Evolutionary conservation across 768 basidiomycete genomes (phyloP), one percentile per base, ranked within the genome.

Genomic region (Rhodocollybia butyracea): DNA sequence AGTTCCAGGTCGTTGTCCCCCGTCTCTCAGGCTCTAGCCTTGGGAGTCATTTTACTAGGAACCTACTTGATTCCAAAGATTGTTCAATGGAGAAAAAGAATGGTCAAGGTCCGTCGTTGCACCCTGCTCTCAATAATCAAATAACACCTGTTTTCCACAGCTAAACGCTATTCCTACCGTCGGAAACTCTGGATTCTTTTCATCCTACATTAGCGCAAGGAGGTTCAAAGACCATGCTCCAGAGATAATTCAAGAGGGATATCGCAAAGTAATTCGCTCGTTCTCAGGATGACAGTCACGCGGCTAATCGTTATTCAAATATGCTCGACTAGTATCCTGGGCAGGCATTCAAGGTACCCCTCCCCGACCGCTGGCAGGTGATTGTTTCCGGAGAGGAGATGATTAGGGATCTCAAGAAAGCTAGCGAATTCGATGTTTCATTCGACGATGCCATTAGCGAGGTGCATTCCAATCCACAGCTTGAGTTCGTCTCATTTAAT

Each of bases 331-430:
- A 59, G 58, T 51, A 43, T 32, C 30, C 24, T 22, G 56, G 47
- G 17, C 31, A 36, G 19, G 59, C 45, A 27, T 69, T 66, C 58
- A 63, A 62, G 32, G 42, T 67, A 27, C 65, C 64, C 11, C 54
- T 55, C 32, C 51, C 69, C 10, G 63, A 60, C 15, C 57, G 59
- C 45, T 75, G 73, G 74, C 54, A 64, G 2, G 61, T 74, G 4
- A 57, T 73, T 2, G 60, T 70, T 32, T 67, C 64, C 36, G 68
- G 68, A n/a, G 57, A 59, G 3, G 48, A 68, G 26, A 59, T 68
- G 54, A 58, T 72, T 6, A 67, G 72, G 12, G 72, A 75, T 26
- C 57, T 76, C 40, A 64, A 70, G 11, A 67, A 63, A 52, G 70
- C 72, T 11, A 50, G 60, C 10, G 68, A 68, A 32, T 66, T 71